Conservation (phyloP, 495 filamentous ascomycete genomes). For the Podospora tetraspora region DNA sequence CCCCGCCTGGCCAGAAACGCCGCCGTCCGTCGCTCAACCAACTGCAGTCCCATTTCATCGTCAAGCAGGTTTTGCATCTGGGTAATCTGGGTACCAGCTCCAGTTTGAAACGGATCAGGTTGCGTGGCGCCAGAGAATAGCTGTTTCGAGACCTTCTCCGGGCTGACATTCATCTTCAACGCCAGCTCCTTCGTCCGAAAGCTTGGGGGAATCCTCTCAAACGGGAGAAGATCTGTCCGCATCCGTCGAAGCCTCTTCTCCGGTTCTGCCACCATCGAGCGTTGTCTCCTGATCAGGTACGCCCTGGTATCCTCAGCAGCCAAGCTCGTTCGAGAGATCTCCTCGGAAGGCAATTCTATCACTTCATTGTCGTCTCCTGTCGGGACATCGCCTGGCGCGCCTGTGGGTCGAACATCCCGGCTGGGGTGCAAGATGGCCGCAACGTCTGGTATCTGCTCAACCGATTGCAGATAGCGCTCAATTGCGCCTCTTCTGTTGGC, state of each 20-base stretch:
- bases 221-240: slow-evolving; percentile 41
- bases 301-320: slow-evolving; percentile 35
- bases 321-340: slow-evolving; percentile 7
- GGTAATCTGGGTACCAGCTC: neutral
- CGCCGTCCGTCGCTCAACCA: neutral
- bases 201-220: slow-evolving; percentile 35
- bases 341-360: neutral
- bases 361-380: neutral
- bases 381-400: neutral
- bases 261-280: slow-evolving; percentile 24
- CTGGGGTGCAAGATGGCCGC: neutral
- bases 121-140: slow-evolving; percentile 7
- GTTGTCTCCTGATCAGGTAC: slow-evolving; percentile 39
- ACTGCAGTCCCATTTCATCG: slow-evolving; percentile 5
- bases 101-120: neutral
- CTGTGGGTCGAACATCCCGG: neutral
- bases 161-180: slow-evolving; percentile 18
- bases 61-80: slow-evolving; percentile 11
- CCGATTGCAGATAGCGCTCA: neutral
- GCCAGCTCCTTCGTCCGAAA: slow-evolving; percentile 26
- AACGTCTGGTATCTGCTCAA: neutral
- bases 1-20: neutral
- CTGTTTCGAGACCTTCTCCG: neutral
- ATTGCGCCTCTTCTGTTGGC: neutral
- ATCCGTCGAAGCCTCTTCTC: slow-evolving; percentile 31